Base-by-base conservation (phyloP, 441 rosid species). In the Eutrema salsugineum region DNA sequence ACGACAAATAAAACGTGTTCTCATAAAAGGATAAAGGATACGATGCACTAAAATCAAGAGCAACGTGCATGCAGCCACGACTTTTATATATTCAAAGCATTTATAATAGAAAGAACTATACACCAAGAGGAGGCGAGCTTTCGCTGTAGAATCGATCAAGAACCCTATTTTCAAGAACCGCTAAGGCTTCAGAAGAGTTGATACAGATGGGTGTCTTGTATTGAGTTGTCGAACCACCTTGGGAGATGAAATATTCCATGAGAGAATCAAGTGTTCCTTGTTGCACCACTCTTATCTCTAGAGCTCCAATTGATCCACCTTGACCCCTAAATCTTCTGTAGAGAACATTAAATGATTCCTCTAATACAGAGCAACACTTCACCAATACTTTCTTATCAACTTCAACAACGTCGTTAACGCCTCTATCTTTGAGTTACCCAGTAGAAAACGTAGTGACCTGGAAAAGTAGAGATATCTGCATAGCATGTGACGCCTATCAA, bases 201-300 rank as follows among this genome's bases (percentile, higher is more conserved):
- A 59, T 39, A 8, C 47, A 59, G 11, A 59, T 5, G 1, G 63
- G 63, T 20, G 63, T 59, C 33, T 38, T 59, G 47, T 59, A 59
- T 22, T 59, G 63, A 38, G 32, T 1, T 5, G 6, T 1, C 1
- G 63, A 59, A 12, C 4, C 63, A 59, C 63, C 63, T 22, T 20
- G 11, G 17, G 48, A 59, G 17, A 59, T 59, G 22, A 38, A 59
- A 20, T 19, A 39, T 22, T 59, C 48, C 63, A 59, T 59, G 11
- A 59, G 32, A 11, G 51, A 22, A n/a, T 53, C 30, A 2, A 53
- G 53, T 3, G 71, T 53, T 66, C 71, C 71, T 28, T 53, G 27
- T 8, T 47, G 35, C 17, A 70, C 66, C 19, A 70, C 58, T 11
- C 58, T 58, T 33, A 69, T 58, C 57, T 69, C 66, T 2, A 69